A percentile compares a stretch with the other conserved stretches of the same genome.
These are phyloP conservation scores for Myriangium duriaei DNA, from an alignment of 2,329 filamentous ascomycete genomes.

Conservation along the genomic window DNA sequence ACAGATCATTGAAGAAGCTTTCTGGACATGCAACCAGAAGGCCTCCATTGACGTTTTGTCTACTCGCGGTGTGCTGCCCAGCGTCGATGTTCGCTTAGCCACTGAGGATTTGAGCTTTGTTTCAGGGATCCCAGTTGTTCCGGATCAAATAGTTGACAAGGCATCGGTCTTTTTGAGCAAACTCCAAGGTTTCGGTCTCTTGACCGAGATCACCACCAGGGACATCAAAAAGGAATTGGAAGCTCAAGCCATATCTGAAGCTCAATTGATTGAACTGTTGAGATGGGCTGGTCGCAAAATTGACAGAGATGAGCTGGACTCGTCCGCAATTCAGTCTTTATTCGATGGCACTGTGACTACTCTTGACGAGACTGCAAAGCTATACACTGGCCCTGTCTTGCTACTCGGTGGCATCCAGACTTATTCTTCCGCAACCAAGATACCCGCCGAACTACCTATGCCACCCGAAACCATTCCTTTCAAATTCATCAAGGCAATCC, in stretches of 20 bases:
- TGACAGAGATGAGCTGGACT: slow-evolving; percentile 58
- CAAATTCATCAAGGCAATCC: slow-evolving; percentile 62
- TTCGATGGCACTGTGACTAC: slow-evolving; percentile 71
- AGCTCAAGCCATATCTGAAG: slow-evolving; percentile 63
- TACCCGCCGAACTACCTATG: slow-evolving; percentile 68
- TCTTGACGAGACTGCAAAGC: slow-evolving; percentile 37
- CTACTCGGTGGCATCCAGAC: slow-evolving; percentile 62
- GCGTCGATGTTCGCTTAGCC: slow-evolving; percentile 65
- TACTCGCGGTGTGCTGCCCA: slow-evolving; percentile 75
- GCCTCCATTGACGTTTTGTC: slow-evolving; percentile 80
- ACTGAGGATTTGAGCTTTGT: slow-evolving; percentile 65
- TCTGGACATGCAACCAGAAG: slow-evolving; percentile 82
- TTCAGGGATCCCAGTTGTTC: slow-evolving; percentile 75
- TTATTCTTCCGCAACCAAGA: slow-evolving; percentile 64
- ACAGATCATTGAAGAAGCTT: slow-evolving; percentile 81
- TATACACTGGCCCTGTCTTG: slow-evolving; percentile 57
- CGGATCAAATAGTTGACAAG: slow-evolving; percentile 57
- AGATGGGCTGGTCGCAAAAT: slow-evolving; percentile 70
- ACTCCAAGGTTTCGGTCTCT: slow-evolving; percentile 69
- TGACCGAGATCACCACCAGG: slow-evolving; percentile 74
- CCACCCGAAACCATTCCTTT: slow-evolving; percentile 75
- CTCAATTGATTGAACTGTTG: slow-evolving; percentile 71
- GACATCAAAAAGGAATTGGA: slow-evolving; percentile 80
- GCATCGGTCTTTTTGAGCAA: slow-evolving; percentile 64
- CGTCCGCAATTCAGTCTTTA: slow-evolving; percentile 52